Conservation (phyloP, 2,329 filamentous ascomycete genomes). For the Fusarium zealandicum region DNA sequence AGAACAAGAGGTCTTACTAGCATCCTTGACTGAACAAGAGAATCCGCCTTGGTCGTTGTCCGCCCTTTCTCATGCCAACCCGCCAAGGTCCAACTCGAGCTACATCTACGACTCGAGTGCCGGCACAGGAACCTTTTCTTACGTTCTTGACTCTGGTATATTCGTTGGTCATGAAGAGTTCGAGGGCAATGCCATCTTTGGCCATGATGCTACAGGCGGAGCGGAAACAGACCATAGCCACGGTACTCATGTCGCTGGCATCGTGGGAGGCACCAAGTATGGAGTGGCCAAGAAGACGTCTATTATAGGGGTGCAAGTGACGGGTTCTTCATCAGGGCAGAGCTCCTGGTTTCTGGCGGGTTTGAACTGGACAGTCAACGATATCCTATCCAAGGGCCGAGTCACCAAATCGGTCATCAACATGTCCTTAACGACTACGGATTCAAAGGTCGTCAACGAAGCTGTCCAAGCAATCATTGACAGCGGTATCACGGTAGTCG, state of each 20-base stretch:
- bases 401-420: conserved; percentile 49
- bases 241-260: conserved; percentile 17
- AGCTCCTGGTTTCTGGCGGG: conserved; percentile 38
- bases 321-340: neutral
- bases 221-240: neutral
- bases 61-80: conserved; percentile 10
- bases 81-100: neutral
- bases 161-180: conserved; percentile 1
- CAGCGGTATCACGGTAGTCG: conserved; percentile 49
- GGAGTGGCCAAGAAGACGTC: conserved; percentile 24
- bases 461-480: conserved; percentile 30
- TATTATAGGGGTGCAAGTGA: conserved; percentile 11
- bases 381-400: conserved; percentile 40
- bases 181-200: conserved; percentile 9
- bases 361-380: conserved; percentile 44
- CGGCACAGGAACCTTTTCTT: conserved; percentile 7
- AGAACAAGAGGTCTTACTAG: neutral
- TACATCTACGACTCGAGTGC: conserved; percentile 20
- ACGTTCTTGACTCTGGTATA: conserved; percentile 15
- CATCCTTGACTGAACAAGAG: neutral
- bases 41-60: conserved; percentile 9
- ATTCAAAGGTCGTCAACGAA: conserved; percentile 21
- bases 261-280: conserved; percentile 15
- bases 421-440: conserved; percentile 48
- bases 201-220: conserved; percentile 8